phyloP scores from a whole-genome alignment of 495 filamentous ascomycete species.

The Usnea hakonensis region DNA sequence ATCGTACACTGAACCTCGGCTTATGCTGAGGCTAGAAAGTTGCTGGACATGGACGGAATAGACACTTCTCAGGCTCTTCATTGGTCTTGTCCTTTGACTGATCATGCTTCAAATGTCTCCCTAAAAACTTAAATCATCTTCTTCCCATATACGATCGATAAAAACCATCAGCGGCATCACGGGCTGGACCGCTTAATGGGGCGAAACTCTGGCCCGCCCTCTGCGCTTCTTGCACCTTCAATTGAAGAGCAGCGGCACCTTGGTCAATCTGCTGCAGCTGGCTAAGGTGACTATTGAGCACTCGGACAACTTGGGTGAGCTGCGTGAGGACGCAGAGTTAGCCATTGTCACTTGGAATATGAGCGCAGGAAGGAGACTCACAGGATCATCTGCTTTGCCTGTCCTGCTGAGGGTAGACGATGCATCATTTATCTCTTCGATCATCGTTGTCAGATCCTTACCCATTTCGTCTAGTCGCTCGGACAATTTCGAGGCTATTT shows the following conservation, averaged over 20 bases:
- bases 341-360: neutral
- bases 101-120: neutral
- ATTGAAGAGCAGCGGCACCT: constrained; percentile 68
- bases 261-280: constrained; percentile 88
- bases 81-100: neutral
- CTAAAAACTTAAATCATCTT: constrained; percentile 30
- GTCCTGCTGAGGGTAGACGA: constrained; percentile 78
- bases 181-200: constrained; percentile 47
- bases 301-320: constrained; percentile 87
- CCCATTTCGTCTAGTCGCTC: constrained; percentile 85
- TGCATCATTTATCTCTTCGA: constrained; percentile 92
- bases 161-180: constrained; percentile 70
- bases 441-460: constrained; percentile 85
- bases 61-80: neutral
- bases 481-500: constrained; percentile 81
- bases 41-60: neutral
- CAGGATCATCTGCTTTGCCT: constrained; percentile 82
- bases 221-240: constrained; percentile 70
- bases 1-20: neutral
- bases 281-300: constrained; percentile 83
- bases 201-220: constrained; percentile 63
- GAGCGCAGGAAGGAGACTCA: constrained; percentile 41
- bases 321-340: constrained; percentile 28
- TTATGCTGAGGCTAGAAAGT: neutral
- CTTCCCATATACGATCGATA: constrained; percentile 69